These are phyloP conservation scores for Chlorophyllum brunneum DNA, from an alignment of 768 basidiomycete genomes.

Conservation along the genomic window DNA sequence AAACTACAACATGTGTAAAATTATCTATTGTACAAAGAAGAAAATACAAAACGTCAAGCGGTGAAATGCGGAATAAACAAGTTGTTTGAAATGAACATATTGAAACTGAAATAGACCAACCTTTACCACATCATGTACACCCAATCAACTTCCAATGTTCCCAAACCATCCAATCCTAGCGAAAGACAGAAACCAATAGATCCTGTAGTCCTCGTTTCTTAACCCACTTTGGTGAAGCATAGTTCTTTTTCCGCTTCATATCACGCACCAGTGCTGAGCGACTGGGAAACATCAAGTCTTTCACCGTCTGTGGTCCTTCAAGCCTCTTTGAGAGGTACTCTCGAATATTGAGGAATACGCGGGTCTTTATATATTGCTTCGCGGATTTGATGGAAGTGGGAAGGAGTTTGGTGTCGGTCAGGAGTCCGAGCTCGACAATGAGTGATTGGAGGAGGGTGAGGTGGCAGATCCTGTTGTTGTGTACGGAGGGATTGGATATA, in stretches of 20 bases:
- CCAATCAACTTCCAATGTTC: too few relatives aligned
- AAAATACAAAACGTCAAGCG: too few relatives aligned
- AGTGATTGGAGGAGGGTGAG: slow-evolving; percentile 69
- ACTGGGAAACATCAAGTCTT: slow-evolving; percentile 57
- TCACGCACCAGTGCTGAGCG: slow-evolving; percentile 58
- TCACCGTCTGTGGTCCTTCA: slow-evolving; percentile 60
- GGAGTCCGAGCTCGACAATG: slow-evolving; percentile 73
- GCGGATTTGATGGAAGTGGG: slow-evolving; percentile 64
- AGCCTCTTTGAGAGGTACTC: slow-evolving; percentile 68
- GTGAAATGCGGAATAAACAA: too few relatives aligned
- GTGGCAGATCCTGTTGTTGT: slow-evolving; percentile 38
- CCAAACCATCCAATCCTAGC: too few relatives aligned
- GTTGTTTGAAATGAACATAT: too few relatives aligned
- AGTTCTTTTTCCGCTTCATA: slow-evolving; percentile 43
- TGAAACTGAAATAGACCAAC: too few relatives aligned
- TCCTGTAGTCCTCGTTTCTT: slow-evolving; percentile 62
- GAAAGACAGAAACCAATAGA: slow-evolving; percentile 43
- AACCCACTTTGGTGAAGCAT: slow-evolving; percentile 49
- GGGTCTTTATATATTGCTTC: slow-evolving; percentile 60
- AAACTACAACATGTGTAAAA: too few relatives aligned
- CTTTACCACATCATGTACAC: too few relatives aligned
- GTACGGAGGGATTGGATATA: slow-evolving; percentile 46
- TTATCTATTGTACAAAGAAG: too few relatives aligned
- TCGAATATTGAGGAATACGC: slow-evolving; percentile 66
- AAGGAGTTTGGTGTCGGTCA: slow-evolving; percentile 35